Evolutionary conservation across 306 rosid species (phyloP).

Genomic region (Lathyrus oleraceus): DNA sequence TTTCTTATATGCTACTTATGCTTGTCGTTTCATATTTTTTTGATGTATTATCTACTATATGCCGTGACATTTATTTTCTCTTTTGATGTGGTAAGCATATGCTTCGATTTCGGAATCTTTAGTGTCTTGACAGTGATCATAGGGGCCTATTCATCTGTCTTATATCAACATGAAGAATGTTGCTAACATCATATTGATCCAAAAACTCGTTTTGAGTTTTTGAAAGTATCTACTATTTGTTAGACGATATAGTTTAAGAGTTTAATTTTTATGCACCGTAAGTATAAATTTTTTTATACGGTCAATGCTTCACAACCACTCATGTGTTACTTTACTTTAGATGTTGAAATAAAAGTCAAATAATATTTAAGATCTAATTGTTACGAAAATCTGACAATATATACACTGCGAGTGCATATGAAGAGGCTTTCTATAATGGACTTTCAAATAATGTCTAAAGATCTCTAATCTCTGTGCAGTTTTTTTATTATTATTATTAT

Average conservation of each 20-base stretch:
- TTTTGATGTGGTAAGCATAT: constrained; percentile 16
- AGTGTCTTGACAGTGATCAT: constrained; percentile 17
- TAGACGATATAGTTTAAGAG: background rate
- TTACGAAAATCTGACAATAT: no score
- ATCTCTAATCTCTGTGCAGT: background rate
- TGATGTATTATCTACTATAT: constrained; percentile 15
- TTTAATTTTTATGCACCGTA: no score
- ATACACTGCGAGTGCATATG: background rate
- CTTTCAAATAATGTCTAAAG: background rate
- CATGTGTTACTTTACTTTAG: no score
- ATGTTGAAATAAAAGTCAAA: no score
- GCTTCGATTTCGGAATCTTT: constrained; percentile 10
- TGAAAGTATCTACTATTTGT: constrained; percentile 18
- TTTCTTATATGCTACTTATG: constrained; percentile 28
- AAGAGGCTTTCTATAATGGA: background rate
- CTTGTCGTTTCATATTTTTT: background rate
- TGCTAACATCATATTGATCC: constrained; percentile 35
- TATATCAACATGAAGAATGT: constrained; percentile 24
- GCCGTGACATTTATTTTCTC: constrained; percentile 19
- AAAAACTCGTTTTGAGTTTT: constrained; percentile 8
- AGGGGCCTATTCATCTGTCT: constrained; percentile 38
- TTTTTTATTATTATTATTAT: constrained; percentile 6
- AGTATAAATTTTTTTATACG: no score
- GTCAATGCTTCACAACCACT: no score
- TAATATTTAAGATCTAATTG: no score